phyloP scores from a whole-genome alignment of 1,284 basidiomycete genomes.

The Trichosporon ovoides region DNA sequence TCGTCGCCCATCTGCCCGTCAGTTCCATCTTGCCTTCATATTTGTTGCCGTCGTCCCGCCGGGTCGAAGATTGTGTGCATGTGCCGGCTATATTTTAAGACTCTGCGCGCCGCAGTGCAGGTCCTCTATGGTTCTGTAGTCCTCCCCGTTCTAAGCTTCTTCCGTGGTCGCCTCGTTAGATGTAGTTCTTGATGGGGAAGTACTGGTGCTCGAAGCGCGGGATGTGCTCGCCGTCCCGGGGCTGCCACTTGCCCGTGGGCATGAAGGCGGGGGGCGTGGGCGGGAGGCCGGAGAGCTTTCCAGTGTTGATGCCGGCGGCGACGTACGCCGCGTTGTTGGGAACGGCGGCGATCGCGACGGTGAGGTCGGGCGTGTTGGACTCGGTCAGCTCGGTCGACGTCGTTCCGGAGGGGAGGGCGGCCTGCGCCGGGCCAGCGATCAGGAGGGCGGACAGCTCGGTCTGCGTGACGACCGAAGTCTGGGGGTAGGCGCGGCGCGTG shows the following conservation, averaged over 20 bases:
- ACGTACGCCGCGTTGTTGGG: conserved; percentile 55
- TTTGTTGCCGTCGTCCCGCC: background rate
- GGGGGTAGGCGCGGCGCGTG: conserved; percentile 82
- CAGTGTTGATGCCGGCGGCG: conserved; percentile 58
- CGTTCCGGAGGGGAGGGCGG: conserved; percentile 55
- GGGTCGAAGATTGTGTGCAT: background rate
- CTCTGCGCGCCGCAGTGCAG: conserved; percentile 1
- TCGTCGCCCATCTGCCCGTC: background rate
- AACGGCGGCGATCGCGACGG: conserved; percentile 65
- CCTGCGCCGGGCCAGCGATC: conserved; percentile 68
- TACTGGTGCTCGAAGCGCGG: conserved; percentile 71
- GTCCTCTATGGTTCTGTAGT: background rate
- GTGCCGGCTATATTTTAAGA: conserved; percentile 4
- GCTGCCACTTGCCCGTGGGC: conserved; percentile 59
- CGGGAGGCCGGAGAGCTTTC: conserved; percentile 55
- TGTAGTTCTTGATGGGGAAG: conserved; percentile 79
- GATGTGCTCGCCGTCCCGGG: conserved; percentile 61
- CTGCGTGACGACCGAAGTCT: conserved; percentile 77
- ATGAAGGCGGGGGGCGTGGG: conserved; percentile 59
- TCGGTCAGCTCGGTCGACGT: conserved; percentile 30
- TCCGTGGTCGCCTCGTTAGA: background rate
- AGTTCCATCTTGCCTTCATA: background rate
- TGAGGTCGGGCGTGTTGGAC: conserved; percentile 48
- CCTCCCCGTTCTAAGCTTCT: conserved; percentile 5
- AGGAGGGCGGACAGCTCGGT: conserved; percentile 71